Evolutionary conservation across 2,329 filamentous ascomycete genomes (phyloP).

Genomic region (Sarocladium oryzae): DNA sequence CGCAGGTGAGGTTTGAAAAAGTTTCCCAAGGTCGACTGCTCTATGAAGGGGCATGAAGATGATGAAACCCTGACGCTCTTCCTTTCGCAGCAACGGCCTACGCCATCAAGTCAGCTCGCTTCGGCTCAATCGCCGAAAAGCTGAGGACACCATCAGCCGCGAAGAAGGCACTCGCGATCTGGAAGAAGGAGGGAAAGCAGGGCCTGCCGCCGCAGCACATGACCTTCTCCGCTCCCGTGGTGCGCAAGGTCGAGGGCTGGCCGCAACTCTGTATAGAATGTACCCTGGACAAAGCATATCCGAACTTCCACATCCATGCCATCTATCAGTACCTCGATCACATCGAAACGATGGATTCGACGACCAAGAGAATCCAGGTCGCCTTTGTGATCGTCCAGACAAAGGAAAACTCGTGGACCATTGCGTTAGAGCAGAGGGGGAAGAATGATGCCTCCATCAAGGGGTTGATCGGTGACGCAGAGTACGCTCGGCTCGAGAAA

Average conservation of each 20-base stretch:
- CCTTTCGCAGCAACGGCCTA: not conserved
- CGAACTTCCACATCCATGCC: not conserved
- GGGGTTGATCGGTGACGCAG: not conserved
- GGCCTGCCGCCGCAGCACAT: not conserved
- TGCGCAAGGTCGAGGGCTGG: not conserved
- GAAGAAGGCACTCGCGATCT: not conserved
- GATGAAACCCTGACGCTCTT: not conserved
- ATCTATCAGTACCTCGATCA: not conserved
- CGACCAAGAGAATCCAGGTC: not conserved
- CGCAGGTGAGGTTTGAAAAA: not conserved
- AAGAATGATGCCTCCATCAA: not conserved
- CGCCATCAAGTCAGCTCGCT: not conserved
- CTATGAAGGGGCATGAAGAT: not conserved
- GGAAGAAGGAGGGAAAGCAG: not conserved
- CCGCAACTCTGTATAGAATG: not conserved
- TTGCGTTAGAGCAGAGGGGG: not conserved
- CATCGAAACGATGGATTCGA: not conserved
- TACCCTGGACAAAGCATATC: not conserved
- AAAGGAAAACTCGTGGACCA: not conserved
- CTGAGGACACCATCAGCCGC: not conserved
- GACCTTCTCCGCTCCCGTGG: not conserved
- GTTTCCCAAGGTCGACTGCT: not conserved
- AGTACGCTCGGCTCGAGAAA: not conserved
- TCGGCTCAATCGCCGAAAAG: not conserved
- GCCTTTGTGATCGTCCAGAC: not conserved